Base-by-base conservation (phyloP, 1,139 yeast species). In the Sugiyamaella castrensis region DNA sequence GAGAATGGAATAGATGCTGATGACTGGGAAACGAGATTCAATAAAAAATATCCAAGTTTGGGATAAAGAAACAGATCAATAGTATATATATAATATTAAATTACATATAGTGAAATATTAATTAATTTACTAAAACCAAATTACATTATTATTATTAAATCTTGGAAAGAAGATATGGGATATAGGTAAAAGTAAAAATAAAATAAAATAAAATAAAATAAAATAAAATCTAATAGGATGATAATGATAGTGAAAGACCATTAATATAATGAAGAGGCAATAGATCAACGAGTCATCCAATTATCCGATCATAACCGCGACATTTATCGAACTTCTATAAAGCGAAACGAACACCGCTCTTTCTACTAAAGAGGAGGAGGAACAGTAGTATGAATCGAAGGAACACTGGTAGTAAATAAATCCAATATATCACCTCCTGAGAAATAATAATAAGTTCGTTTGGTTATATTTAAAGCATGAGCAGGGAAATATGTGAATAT, bases 41-140 rank as follows among this genome's bases (percentile, higher is more conserved):
- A 64, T 50, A 56, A 59, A 46, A 64, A 61, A 51, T 63, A 63
- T 48, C 68, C 68, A 26, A 60, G 64, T 45, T 50, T 64, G 39
- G 58, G 57, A 10, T 61, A 51, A 48, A 11, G 36, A 11, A 33
- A 34, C 15, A 32, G 33, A 27, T 47, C 34, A 34, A 38, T 27
- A 42, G 43, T 15, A 16, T 29, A 34, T n/a, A 28, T 13, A 39
- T 37, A 12, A 37, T 37, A 37, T 37, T 37, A 37, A 4, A n/a
- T 15, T 40, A 27, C 28, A 37, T 26, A 37, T 37, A 19, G 9
- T 37, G 19, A 11, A 19, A 24, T 24, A 12, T 28, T 31, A 32
- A 31, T 34, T 27, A 29, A 13, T 27, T 19, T 43, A 36, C 16
- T 42, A 15, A 24, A 33, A 8, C 19, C 2, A 31, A 13, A n/a